phyloP scores from a whole-genome alignment of 305 asterid species.

The Fraxinus albicans region DNA sequence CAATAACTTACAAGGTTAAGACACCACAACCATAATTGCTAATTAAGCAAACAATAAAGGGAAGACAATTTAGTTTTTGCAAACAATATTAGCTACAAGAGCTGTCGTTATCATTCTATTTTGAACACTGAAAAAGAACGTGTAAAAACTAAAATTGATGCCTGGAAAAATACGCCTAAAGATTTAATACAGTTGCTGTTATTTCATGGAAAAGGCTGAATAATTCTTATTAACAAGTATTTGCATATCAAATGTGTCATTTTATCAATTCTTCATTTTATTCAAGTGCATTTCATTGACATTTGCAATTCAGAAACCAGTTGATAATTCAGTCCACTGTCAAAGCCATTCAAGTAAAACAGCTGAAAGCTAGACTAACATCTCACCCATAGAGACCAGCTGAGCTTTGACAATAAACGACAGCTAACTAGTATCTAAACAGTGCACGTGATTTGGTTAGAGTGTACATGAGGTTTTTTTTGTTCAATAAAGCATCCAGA shows the following conservation, averaged over 20 bases:
- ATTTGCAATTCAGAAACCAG: not conserved
- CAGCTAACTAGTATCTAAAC: not conserved
- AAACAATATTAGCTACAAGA: constrained; percentile 10
- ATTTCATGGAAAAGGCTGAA: constrained; percentile 11
- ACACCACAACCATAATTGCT: not conserved
- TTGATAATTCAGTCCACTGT: not conserved
- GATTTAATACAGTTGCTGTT: not conserved
- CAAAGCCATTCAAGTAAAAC: constrained; percentile 16
- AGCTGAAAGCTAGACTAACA: constrained; percentile 5
- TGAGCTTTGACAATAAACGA: constrained; percentile 6
- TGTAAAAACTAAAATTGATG: not conserved
- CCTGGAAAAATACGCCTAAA: not conserved
- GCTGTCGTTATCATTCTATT: constrained; percentile 7
- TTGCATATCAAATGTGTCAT: not conserved
- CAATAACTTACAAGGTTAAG: not conserved
- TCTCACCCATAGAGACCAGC: not conserved
- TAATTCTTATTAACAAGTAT: not conserved
- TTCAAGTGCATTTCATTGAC: constrained; percentile 7
- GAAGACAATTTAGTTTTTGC: not conserved
- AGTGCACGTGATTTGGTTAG: not conserved
- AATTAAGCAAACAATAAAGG: constrained; percentile 5
- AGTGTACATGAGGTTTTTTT: not conserved
- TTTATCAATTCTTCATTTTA: not conserved
- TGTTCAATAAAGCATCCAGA: not conserved
- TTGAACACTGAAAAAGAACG: constrained; percentile 2